Conservation (phyloP, 2,329 filamentous ascomycete species). For the Cordyceps sp. region DNA sequence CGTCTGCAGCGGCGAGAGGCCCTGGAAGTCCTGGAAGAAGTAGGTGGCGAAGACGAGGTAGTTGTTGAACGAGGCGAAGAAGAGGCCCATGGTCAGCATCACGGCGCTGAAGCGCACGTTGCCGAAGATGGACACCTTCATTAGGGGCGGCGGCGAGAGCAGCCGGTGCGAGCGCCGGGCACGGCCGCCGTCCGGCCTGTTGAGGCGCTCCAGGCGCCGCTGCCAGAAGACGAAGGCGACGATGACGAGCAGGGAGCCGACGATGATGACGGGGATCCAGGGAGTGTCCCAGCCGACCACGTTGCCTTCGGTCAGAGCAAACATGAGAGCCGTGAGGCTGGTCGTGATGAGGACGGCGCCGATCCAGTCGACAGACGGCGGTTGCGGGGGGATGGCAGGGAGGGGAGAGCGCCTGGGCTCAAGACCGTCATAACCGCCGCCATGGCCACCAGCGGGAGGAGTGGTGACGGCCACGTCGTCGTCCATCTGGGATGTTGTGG, state of each 20-base stretch:
- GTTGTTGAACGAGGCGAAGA: constrained; percentile 53
- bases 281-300: constrained; percentile 49
- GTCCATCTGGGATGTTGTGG: no score
- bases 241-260: constrained; percentile 38
- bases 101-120: constrained; percentile 43
- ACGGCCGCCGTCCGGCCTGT: no score
- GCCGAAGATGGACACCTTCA: constrained; percentile 48
- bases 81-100: constrained; percentile 48
- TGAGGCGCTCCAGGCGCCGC: constrained; percentile 18
- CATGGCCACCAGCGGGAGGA: background rate
- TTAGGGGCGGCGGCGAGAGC: constrained; percentile 31
- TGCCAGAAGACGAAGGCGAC: constrained; percentile 44
- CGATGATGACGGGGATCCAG: constrained; percentile 44
- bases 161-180: background rate
- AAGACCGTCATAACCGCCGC: no score
- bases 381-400: no score
- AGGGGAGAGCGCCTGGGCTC: no score
- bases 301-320: constrained; percentile 53
- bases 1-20: constrained; percentile 43
- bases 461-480: background rate
- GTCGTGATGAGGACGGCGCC: constrained; percentile 46
- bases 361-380: constrained; percentile 43
- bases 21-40: constrained; percentile 53
- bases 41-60: constrained; percentile 52
- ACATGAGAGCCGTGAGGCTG: constrained; percentile 45